Base-by-base conservation (phyloP, 495 filamentous ascomycete species). In the Penicillium angulare region DNA sequence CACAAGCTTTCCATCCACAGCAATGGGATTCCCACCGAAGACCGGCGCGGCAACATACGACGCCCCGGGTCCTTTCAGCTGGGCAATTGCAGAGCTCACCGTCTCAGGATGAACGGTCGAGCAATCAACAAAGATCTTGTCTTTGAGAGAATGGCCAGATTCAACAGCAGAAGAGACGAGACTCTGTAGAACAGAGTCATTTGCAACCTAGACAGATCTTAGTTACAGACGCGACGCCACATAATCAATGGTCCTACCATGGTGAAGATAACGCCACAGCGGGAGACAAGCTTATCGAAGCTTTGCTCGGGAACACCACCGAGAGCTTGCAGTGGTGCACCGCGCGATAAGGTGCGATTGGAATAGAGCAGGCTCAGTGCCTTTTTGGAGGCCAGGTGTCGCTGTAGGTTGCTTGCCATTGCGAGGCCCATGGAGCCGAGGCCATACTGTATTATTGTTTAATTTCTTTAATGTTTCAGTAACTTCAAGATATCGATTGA, bases 91-190 rank as follows among this genome's bases (percentile, higher is more conserved):
- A 0, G 61, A 49, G 9, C 59, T 60, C 22, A 76, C 71, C 0
- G 69, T 73, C 13, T 68, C 45, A 0, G 74, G 74, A 40, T 73
- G 72, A 13, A 78, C 68, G 12, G 73, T 78, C 23, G 74, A 76
- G 58, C 73, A 76, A 43, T 77, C 74, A 42, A 78, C 67, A 49
- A 78, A 78, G 56, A 78, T 71, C 60, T 78, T 78, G 51, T 68
- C 69, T 12, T 57, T 57, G 13, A 76, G 59, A 2, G 69, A 69
- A 9, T 63, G 57, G 2, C 58, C 66, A 5, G 70, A 71, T 21
- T 50, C 34, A 34, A 68, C 20, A 13, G 64, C 64, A 5, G 60
- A 60, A 24, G 60, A 62, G 44, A 78, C 56, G 2, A 76, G 59
- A n/a, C 50, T 56, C 41, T 69, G 52, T 3, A 74, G 60, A 20